Evolutionary conservation across 331 rosid genomes (phyloP).

Genomic region (Erythrophleum ivorense): DNA sequence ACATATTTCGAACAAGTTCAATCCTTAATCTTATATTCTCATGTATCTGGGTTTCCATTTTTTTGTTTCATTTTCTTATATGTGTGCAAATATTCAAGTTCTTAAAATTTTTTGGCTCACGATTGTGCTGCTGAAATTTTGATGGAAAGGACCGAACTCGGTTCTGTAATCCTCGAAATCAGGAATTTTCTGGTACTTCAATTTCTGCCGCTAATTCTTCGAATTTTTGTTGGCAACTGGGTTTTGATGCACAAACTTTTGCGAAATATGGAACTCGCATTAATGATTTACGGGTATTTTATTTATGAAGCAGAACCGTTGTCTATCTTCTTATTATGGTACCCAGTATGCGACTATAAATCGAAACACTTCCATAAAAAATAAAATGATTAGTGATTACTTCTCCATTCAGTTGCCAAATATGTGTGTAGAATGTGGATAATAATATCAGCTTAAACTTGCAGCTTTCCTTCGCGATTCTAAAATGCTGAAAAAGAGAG

Average conservation of each 20-base stretch:
- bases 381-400: background rate
- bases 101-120: background rate
- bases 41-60: slow-evolving; percentile 24
- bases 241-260: background rate
- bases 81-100: background rate
- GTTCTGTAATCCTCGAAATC: background rate
- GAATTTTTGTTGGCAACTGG: background rate
- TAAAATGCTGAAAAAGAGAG: background rate
- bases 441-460: background rate
- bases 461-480: slow-evolving; percentile 1
- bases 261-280: background rate
- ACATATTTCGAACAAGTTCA: background rate
- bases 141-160: background rate
- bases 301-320: slow-evolving; percentile 6
- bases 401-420: slow-evolving; percentile 1
- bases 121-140: slow-evolving; percentile 4
- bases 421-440: background rate
- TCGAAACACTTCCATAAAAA: background rate
- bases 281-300: slow-evolving; percentile 11
- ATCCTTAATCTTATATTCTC: slow-evolving; percentile 16
- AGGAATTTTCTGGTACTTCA: background rate
- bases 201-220: background rate
- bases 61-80: background rate
- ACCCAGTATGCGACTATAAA: background rate
- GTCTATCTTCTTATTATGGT: background rate